Base-by-base conservation (phyloP, 2,329 filamentous ascomycete species). In the Xylaria arbuscula region DNA sequence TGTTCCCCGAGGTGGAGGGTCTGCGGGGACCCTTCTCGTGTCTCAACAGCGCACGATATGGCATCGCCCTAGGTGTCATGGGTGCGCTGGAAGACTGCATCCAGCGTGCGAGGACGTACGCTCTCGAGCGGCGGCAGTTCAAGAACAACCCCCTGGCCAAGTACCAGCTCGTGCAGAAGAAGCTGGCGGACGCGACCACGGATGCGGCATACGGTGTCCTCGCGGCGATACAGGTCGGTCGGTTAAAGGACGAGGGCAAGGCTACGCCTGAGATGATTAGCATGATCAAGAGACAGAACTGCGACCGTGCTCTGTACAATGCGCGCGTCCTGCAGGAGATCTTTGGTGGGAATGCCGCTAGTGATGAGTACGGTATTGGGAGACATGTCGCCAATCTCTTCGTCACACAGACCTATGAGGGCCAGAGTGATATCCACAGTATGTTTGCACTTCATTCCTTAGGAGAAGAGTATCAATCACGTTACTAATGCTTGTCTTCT, bases 131-230 rank as follows among this genome's bases (percentile, higher is more conserved):
- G 72, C 95, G 92, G 82, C 96, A 99, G 81, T 99, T 99, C 88
- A 97, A 97, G 84, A 90, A 90, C 58, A 98, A 98, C 80, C 94
- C 95, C 0, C 86, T 99, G 62, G 96, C 95, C 48, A 97, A 93
- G 80, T 99, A 99, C 79, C 96, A 99, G 83, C 89, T 99, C 15
- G 88, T 99, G 61, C 96, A 99, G 85, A 98, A 98, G 88, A 99
- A 99, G 85, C 85, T 99, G 70, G 92, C 95, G 0, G 96, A 99
- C 80, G 96, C 96, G 1, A 86, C 89, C 3, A 98, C 95, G 0
- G 96, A 99, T 80, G 93, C 92, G 1, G 92, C 94, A 1, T 98
- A 92, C 78, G 96, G 96, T 51, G 92, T 93, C n/a, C 83, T 97
- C 63, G 96, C 96, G 7, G 91, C 93, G 8, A 89, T 93, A 66